Conservation (phyloP, 768 basidiomycete species). For the Hericium alpestre region DNA sequence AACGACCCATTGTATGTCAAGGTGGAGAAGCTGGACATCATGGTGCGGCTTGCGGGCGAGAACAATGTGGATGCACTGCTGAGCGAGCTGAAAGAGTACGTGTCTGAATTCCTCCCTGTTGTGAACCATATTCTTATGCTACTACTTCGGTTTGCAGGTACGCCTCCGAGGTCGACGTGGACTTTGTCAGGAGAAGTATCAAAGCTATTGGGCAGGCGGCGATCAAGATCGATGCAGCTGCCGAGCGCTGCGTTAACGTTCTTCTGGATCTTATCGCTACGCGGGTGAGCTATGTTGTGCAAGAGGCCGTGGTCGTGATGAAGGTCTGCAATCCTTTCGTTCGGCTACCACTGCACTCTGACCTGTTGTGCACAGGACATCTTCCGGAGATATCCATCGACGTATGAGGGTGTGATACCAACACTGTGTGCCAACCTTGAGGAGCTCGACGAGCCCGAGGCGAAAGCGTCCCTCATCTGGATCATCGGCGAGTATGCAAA, state of each 20-base stretch:
- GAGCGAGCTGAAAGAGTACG: slow-evolving; percentile 92
- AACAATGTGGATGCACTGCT: slow-evolving; percentile 89
- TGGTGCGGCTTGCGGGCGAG: slow-evolving; percentile 87
- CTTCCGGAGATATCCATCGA: slow-evolving; percentile 93
- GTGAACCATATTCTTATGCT: neutral
- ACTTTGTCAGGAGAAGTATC: slow-evolving; percentile 91
- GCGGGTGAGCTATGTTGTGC: slow-evolving; percentile 92
- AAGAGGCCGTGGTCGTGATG: slow-evolving; percentile 98
- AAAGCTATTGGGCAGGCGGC: slow-evolving; percentile 95
- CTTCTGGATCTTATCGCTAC: slow-evolving; percentile 88
- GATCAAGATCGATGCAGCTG: slow-evolving; percentile 86
- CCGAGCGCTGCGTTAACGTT: slow-evolving; percentile 91
- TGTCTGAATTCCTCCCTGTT: slow-evolving; percentile 3
- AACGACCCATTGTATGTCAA: slow-evolving; percentile 99
- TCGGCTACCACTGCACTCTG: neutral
- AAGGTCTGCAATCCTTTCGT: slow-evolving; percentile 45
- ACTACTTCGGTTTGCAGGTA: slow-evolving; percentile 43
- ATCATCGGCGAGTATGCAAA: slow-evolving; percentile 98
- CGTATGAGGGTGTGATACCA: slow-evolving; percentile 95
- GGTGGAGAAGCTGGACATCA: slow-evolving; percentile 96
- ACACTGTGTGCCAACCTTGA: slow-evolving; percentile 91
- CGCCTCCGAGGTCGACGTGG: slow-evolving; percentile 94
- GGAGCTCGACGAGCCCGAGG: slow-evolving; percentile 95
- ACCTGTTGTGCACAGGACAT: slow-evolving; percentile 56
- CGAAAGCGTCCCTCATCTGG: slow-evolving; percentile 97